Base-by-base conservation (phyloP, 768 basidiomycete genomes). In the Inosperma sp. region DNA sequence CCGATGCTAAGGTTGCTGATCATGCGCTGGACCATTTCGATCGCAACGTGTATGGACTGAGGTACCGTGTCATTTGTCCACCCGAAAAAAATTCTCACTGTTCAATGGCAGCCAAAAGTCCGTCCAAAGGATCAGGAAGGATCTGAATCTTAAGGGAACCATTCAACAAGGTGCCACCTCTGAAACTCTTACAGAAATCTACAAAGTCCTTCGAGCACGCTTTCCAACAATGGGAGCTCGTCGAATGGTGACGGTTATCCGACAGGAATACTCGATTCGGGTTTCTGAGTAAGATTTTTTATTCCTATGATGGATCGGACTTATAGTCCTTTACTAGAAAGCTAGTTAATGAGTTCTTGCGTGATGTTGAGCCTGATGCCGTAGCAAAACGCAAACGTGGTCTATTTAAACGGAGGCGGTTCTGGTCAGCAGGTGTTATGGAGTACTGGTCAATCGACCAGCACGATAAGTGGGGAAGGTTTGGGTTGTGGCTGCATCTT, bases 401-500 rank as follows among this genome's bases (percentile, higher is more conserved):
- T 3, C 49, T 54, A 1, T 64, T 76, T 19, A 60, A 60, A 12
- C 57, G 68, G 0, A 54, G 57, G 5, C 54, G 49, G 0, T 77
- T 70, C 44, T 74, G 61, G 57, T 62, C 70, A 3, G 73, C 75
- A 3, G 76, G 76, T 0, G 64, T 74, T 0, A 76, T 68, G 21
- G 69, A 75, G 22, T 34, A 71, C 0, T 65, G 65, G 61, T 29
- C 59, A 1, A 39, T 66, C 19, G 72, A 78, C 45, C 77, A 78
- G 55, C 74, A 79, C 55, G 71, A 79, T 53, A 79, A 79, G 42
- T 77, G 70, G 71, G 56, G 61, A 23, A 59, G 3, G 8, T 76
- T 69, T 58, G 72, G 73, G 0, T 59, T 77, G 0, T 58, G 55
- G 48, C 35, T 68, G 0, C 68, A 78, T 57, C 47, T 58, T 8